phyloP scores from a whole-genome alignment of 495 filamentous ascomycete species.

The Penicillium cosmopolitanum region DNA sequence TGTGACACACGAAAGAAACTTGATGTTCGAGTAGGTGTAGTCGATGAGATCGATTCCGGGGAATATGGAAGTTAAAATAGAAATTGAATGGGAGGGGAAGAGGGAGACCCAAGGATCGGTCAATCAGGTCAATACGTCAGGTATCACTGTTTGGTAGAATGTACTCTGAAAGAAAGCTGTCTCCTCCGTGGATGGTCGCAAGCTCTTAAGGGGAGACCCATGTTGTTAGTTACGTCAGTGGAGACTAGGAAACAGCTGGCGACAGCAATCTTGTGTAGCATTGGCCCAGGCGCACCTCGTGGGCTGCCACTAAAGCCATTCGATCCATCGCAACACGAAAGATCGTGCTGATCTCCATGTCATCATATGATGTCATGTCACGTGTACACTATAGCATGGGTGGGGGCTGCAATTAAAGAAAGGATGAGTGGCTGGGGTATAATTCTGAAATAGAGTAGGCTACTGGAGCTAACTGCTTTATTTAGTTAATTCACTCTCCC shows the following conservation, averaged over 20 bases:
- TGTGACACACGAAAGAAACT: too few relatives aligned
- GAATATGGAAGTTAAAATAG: conserved; percentile 5
- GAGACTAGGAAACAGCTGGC: conserved; percentile 16
- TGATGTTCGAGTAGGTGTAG: too few relatives aligned
- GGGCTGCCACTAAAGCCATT: not conserved
- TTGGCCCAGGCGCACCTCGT: not conserved
- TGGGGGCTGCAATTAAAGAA: not conserved
- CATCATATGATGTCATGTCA: conserved; percentile 33
- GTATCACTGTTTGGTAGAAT: not conserved
- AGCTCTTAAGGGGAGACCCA: conserved; percentile 2
- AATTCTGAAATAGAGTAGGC: not conserved
- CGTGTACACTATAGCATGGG: conserved; percentile 14
- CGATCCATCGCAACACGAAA: conserved; percentile 3
- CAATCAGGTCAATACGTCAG: conserved; percentile 14
- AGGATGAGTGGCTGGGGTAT: not conserved
- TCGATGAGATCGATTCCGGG: conserved; percentile 5
- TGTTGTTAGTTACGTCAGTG: conserved; percentile 25
- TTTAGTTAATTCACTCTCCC: not conserved
- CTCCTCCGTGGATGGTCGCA: not conserved
- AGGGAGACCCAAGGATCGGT: conserved; percentile 2
- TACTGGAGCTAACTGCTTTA: not conserved
- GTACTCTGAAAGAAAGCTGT: not conserved
- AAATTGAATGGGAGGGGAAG: conserved; percentile 2
- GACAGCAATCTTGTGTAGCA: conserved; percentile 10
- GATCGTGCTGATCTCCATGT: conserved; percentile 14